Percentiles rank a stretch among this genome's conserved stretches.
phyloP scores from a whole-genome alignment of 345 rosid species.

The Murraya koenigii region DNA sequence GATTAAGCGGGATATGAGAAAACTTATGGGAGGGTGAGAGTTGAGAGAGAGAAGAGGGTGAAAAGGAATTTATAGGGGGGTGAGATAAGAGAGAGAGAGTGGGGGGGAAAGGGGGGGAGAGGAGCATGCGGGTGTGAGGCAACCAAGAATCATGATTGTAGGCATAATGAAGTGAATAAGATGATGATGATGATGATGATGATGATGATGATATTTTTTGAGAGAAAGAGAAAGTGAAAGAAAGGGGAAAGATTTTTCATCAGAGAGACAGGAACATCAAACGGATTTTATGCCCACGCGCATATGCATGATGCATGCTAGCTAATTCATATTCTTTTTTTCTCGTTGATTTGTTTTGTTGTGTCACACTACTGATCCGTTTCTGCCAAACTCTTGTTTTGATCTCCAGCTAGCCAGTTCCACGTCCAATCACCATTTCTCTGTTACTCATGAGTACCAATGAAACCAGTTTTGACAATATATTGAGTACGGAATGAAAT shows the following conservation, averaged over 20 bases:
- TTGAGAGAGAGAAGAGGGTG: conserved; percentile 32
- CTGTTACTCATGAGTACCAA: conserved; percentile 27
- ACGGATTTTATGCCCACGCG: conserved; percentile 55
- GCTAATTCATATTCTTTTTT: not conserved
- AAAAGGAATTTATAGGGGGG: conserved; percentile 31
- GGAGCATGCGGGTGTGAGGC: conserved; percentile 98
- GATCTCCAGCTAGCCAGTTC: conserved; percentile 2
- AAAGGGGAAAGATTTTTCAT: conserved; percentile 21
- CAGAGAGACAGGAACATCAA: conserved; percentile 32
- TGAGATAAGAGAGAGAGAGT: conserved; percentile 28
- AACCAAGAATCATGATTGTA: conserved; percentile 95
- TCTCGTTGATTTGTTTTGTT: not conserved
- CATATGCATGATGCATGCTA: conserved; percentile 27
- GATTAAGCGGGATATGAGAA: not conserved
- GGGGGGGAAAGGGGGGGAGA: conserved; percentile 10
- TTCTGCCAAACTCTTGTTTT: not conserved
- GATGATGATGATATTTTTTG: not conserved
- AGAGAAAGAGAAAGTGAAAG: not conserved
- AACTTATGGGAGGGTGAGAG: conserved; percentile 9
- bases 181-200: conserved; percentile 38
- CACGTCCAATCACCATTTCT: conserved; percentile 19
- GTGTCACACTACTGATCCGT: not conserved
- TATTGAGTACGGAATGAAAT: not conserved
- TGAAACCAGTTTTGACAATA: conserved; percentile 24
- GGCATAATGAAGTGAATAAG: conserved; percentile 83